Evolutionary conservation across 768 basidiomycete species (phyloP), one percentile per base, ranked within the genome.

Genomic region (Mycena sanguinolenta): DNA sequence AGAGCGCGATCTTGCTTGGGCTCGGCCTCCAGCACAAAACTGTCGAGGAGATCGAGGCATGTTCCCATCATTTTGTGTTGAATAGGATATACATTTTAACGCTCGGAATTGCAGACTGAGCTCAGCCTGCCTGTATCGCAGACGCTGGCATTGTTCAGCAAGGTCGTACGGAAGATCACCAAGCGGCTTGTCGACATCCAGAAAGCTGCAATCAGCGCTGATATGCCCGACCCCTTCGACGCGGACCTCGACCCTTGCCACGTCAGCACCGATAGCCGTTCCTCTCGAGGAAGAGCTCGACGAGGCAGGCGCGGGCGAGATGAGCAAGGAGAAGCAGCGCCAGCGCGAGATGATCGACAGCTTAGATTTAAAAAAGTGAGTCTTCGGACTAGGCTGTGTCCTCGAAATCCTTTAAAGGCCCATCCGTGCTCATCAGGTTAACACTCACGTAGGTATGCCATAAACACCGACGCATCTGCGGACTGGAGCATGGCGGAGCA

Each of bases 321-420:
- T 88, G 53, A 87, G 88, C 71, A 92, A 88, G 58, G 84, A 91
- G 65, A 81, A 89, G 73, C 91, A 92, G 81, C 88, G 92, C 79
- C 96, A 98, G 81, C 86, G 92, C 27, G 92, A 93, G 79, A 90
- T 98, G 86, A 91, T 99, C 58, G 91, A 95, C 73, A 88, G 94
- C 25, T 86, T 99, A 34, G 96, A 98, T 82, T 81, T 98, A 69
- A 89, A 86, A 82, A 92, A 92, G 96, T 98, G 77, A 87, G 95
- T 86, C 49, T 42, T 58, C 63, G 32, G 32, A 17, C 54, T n/a
- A 21, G 27, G 3, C 71, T 46, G 28, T 54, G 68, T 72, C 50
- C 74, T 67, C 59, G 44, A 44, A 16, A 25, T 21, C 27, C 58
- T 57, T 72, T 46, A 21, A 61, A 52, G 53, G 32, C 16, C 39